phyloP scores from a whole-genome alignment of 1,284 basidiomycete genomes.

The Takashimella koratensis region DNA sequence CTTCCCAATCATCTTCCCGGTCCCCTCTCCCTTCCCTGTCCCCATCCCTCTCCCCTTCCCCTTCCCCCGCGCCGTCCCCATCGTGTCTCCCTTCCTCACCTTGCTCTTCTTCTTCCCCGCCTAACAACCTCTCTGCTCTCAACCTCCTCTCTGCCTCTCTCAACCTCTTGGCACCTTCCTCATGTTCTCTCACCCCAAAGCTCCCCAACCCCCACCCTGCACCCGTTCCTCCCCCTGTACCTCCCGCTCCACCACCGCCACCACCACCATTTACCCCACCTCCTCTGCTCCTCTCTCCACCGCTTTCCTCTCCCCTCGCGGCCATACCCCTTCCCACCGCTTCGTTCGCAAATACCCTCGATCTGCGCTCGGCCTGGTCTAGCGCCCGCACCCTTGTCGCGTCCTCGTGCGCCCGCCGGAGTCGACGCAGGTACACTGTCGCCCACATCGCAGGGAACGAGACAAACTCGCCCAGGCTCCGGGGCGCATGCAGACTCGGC shows the following conservation, averaged over 20 bases:
- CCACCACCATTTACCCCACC: not conserved
- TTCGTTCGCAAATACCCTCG: conserved; percentile 30
- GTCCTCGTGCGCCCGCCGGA: conserved; percentile 47
- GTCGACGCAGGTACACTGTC: conserved; percentile 40
- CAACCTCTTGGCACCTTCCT: conserved; percentile 42
- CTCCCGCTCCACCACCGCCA: not conserved
- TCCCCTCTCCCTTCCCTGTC: conserved; percentile 15
- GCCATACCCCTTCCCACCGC: not conserved
- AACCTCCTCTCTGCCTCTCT: conserved; percentile 38
- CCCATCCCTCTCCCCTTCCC: conserved; percentile 8
- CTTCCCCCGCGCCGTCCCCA: not conserved
- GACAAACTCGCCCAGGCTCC: conserved; percentile 31
- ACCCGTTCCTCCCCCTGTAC: conserved; percentile 20
- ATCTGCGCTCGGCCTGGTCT: conserved; percentile 37
- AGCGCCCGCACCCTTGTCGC: conserved; percentile 42
- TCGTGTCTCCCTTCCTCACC: conserved; percentile 1
- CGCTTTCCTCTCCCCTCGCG: not conserved
- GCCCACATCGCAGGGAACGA: conserved; percentile 43
- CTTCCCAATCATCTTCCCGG: conserved; percentile 42
- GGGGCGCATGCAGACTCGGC: conserved; percentile 39
- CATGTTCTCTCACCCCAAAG: conserved; percentile 58
- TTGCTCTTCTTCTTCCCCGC: conserved; percentile 6
- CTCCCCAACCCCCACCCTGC: conserved; percentile 65
- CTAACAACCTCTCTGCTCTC: conserved; percentile 24
- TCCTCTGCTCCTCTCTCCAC: not conserved